These are phyloP conservation scores for Colletotrichum tropicale DNA, from an alignment of 2,329 filamentous ascomycete species.

Conservation along the genomic window DNA sequence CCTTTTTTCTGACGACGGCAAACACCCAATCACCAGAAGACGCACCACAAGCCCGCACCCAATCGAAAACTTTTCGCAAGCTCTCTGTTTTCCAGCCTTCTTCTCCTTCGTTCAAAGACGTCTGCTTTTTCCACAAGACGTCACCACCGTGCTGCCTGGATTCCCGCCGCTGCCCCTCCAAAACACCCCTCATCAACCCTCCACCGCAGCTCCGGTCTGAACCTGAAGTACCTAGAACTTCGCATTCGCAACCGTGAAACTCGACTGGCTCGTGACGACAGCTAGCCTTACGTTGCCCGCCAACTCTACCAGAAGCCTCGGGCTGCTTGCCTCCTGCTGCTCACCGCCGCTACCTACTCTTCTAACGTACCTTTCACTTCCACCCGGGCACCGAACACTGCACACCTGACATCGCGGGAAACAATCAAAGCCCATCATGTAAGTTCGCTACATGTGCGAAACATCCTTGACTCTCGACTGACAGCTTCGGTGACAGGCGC, in stretches of 20 bases:
- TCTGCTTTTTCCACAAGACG: background rate
- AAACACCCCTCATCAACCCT: conserved; percentile 11
- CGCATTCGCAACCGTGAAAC: conserved; percentile 17
- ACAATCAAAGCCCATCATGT: conserved; percentile 9
- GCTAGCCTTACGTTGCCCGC: background rate
- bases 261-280: background rate
- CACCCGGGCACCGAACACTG: background rate
- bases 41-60: background rate
- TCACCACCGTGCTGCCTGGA: conserved; percentile 13
- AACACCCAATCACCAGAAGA: background rate
- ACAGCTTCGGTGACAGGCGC: conserved; percentile 62
- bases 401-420: background rate
- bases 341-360: background rate
- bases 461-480: background rate
- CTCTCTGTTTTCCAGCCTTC: background rate
- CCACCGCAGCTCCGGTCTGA: conserved; percentile 1
- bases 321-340: background rate
- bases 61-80: background rate
- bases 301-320: background rate
- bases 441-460: background rate
- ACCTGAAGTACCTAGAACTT: background rate
- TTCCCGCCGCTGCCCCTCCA: conserved; percentile 1
- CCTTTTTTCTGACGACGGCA: background rate
- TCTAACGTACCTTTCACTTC: background rate
- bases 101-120: background rate